Conservation (phyloP, 2,329 filamentous ascomycete genomes). For the Monilinia fructigena region DNA sequence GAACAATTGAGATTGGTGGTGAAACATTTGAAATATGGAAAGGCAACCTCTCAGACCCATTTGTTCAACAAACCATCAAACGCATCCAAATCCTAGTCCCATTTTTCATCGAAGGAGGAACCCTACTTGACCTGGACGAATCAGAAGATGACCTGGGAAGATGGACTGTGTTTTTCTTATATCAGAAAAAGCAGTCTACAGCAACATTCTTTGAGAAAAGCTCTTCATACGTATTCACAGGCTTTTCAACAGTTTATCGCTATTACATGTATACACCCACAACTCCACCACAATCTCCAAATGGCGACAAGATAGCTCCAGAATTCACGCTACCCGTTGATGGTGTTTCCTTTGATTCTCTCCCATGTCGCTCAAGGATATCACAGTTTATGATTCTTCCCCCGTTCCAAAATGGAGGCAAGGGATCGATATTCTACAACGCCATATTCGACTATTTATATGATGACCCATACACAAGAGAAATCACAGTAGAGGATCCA, state of each 20-base stretch:
- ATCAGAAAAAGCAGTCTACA: slow-evolving; percentile 56
- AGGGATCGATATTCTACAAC: slow-evolving; percentile 78
- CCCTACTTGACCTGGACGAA: slow-evolving; percentile 66
- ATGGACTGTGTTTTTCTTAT: slow-evolving; percentile 91
- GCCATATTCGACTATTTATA: slow-evolving; percentile 71
- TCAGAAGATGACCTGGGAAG: slow-evolving; percentile 69
- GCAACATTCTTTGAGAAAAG: slow-evolving; percentile 43
- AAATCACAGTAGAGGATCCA: slow-evolving; percentile 92
- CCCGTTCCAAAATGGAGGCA: slow-evolving; percentile 77
- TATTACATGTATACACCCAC: slow-evolving; percentile 66
- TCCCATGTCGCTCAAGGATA: slow-evolving; percentile 78
- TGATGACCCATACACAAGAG: slow-evolving; percentile 61
- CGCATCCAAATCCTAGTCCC: slow-evolving; percentile 82
- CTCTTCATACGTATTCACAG: slow-evolving; percentile 74
- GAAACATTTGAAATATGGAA: slow-evolving; percentile 82
- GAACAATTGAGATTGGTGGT: slow-evolving; percentile 59
- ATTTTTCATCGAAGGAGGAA: slow-evolving; percentile 92
- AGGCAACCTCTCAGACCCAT: slow-evolving; percentile 67
- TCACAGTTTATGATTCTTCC: slow-evolving; percentile 93
- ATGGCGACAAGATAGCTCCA: slow-evolving; percentile 40
- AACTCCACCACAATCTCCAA: slow-evolving; percentile 46
- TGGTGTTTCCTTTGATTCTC: slow-evolving; percentile 50
- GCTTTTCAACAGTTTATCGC: slow-evolving; percentile 87
- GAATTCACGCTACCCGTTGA: slow-evolving; percentile 45
- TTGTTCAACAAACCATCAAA: slow-evolving; percentile 68